These are phyloP conservation scores for Protomyces inundatus DNA, from an alignment of 1,139 yeast genomes.

Conservation along the genomic window DNA sequence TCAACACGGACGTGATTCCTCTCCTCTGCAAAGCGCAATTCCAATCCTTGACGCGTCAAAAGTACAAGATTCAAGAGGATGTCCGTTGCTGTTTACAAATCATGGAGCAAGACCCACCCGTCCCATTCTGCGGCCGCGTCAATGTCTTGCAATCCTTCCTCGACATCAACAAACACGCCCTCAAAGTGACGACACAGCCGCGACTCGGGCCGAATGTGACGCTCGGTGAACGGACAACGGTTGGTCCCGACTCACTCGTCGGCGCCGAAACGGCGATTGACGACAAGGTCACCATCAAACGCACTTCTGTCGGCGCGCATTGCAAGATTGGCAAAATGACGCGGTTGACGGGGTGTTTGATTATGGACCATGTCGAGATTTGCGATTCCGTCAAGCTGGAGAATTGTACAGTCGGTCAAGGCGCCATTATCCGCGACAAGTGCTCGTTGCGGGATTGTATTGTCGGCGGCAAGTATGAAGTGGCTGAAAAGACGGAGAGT, in stretches of 20 bases:
- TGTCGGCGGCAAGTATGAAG: conserved; percentile 28
- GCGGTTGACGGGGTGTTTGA: conserved; percentile 77
- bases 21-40: conserved; percentile 28
- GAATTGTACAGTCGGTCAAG: conserved; percentile 78
- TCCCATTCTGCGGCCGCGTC: conserved; percentile 26
- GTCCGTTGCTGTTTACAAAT: conserved; percentile 1
- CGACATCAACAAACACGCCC: conserved; percentile 26
- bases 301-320: conserved; percentile 70
- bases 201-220: conserved; percentile 10
- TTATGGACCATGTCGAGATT: conserved; percentile 63
- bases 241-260: conserved; percentile 80
- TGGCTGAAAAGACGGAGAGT: conserved; percentile 23
- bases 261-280: conserved; percentile 58
- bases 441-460: conserved; percentile 26
- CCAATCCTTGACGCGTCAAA: conserved; percentile 24
- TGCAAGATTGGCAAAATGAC: conserved; percentile 81
- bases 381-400: conserved; percentile 69
- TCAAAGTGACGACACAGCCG: conserved; percentile 6
- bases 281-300: conserved; percentile 78
- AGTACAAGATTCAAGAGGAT: neutral
- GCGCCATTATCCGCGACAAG: conserved; percentile 48
- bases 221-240: conserved; percentile 57
- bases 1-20: conserved; percentile 28
- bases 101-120: neutral
- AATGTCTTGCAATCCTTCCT: conserved; percentile 25